Evolutionary conservation across 805 yeast species (phyloP).

Genomic region (Torulaspora gathmanii): DNA sequence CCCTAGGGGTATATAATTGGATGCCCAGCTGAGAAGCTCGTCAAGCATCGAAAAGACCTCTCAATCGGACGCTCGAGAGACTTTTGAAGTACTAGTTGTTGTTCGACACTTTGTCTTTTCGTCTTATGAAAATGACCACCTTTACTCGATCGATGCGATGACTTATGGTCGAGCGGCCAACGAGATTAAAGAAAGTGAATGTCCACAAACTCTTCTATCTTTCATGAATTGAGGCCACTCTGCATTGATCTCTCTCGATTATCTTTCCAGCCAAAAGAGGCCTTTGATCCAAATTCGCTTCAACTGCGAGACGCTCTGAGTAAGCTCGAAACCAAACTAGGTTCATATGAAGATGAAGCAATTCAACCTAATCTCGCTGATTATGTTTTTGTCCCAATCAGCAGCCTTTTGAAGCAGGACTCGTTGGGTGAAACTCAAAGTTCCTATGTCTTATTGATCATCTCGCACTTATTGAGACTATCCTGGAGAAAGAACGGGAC

Average conservation of each 20-base stretch:
- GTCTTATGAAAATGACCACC: slow-evolving; percentile 1
- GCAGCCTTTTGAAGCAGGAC: slow-evolving; percentile 47
- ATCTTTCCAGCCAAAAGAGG: slow-evolving; percentile 40
- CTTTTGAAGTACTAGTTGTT: neutral
- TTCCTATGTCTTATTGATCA: slow-evolving; percentile 43
- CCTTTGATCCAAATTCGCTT: slow-evolving; percentile 34
- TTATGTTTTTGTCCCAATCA: slow-evolving; percentile 57
- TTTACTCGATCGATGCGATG: neutral
- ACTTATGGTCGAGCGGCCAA: neutral
- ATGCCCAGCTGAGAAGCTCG: no score
- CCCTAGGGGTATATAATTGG: no score
- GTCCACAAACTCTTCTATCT: slow-evolving; percentile 14
- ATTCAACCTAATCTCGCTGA: slow-evolving; percentile 48
- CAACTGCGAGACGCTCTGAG: slow-evolving; percentile 35
- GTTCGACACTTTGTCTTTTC: neutral
- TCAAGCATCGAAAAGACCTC: no score
- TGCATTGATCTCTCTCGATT: slow-evolving; percentile 44
- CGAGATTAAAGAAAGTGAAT: neutral
- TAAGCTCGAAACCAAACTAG: slow-evolving; percentile 31
- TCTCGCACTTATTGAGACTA: slow-evolving; percentile 41
- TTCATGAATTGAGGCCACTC: slow-evolving; percentile 36
- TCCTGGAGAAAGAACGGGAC: slow-evolving; percentile 45
- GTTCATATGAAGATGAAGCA: slow-evolving; percentile 8
- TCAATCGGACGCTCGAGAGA: no score
- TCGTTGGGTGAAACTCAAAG: slow-evolving; percentile 44